These are phyloP conservation scores for Podospora appendiculata DNA, from an alignment of 495 filamentous ascomycete species.

Conservation along the genomic window DNA sequence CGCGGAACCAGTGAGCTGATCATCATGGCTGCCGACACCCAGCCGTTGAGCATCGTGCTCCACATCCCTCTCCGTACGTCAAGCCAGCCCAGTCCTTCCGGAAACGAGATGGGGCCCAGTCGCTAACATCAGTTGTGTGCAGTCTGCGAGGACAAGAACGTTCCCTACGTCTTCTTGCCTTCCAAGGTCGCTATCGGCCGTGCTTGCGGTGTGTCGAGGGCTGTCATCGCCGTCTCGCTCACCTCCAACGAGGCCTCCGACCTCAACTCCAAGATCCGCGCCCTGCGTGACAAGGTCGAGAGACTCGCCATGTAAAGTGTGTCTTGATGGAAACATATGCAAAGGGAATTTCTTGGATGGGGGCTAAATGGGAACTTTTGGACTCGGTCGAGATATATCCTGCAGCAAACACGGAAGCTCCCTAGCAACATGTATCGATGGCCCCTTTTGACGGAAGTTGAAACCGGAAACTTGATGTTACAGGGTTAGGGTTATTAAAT, in stretches of 20 bases:
- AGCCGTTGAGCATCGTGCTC: constrained; percentile 81
- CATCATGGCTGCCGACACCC: constrained; percentile 79
- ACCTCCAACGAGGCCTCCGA: constrained; percentile 92
- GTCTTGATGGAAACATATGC: background rate
- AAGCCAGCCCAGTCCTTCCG: background rate
- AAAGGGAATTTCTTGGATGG: too few species aligned
- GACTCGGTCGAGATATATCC: too few species aligned
- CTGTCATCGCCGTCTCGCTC: constrained; percentile 81
- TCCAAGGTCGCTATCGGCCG: constrained; percentile 64
- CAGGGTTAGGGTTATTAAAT: too few species aligned
- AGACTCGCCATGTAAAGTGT: constrained; percentile 78
- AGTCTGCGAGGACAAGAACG: constrained; percentile 55
- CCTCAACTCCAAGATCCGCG: constrained; percentile 73
- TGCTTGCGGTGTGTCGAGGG: constrained; percentile 73
- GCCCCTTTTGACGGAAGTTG: too few species aligned
- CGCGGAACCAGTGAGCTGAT: constrained; percentile 83
- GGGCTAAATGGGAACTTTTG: too few species aligned
- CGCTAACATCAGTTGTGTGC: background rate
- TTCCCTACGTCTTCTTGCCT: constrained; percentile 51
- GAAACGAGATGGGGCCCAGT: background rate
- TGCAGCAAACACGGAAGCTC: too few species aligned
- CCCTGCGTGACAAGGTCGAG: constrained; percentile 92
- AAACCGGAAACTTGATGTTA: too few species aligned
- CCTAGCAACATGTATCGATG: too few species aligned
- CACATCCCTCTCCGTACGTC: constrained; percentile 65